A percentile compares a stretch with the other conserved stretches of the same genome.
These are phyloP conservation scores for Umbilicus rupestris DNA, from an alignment of 164 flowering plant genomes.

Conservation along the genomic window DNA sequence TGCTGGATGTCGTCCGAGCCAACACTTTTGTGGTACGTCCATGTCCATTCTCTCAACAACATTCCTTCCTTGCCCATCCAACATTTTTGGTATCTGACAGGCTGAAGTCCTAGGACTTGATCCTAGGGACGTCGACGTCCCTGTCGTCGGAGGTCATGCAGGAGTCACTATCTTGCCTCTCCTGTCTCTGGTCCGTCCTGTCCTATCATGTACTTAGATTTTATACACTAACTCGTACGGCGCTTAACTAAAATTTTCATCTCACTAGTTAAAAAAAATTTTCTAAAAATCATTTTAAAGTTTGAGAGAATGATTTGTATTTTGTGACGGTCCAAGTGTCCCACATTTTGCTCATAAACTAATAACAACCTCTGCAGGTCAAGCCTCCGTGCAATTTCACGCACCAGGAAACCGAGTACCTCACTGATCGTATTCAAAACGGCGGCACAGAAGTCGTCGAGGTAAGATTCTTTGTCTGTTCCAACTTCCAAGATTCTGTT, in stretches of 20 bases:
- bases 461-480: constrained; percentile 28
- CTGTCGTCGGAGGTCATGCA: constrained; percentile 56
- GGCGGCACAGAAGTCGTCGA: constrained; percentile 57
- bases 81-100: constrained; percentile 19
- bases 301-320: no score
- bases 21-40: constrained; percentile 73
- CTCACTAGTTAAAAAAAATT: neutral
- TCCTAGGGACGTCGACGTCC: constrained; percentile 42
- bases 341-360: neutral
- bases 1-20: constrained; percentile 77
- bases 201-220: neutral
- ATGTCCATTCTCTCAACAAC: no score
- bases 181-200: constrained; percentile 35
- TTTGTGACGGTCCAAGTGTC: no score
- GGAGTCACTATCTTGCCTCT: constrained; percentile 53
- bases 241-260: neutral
- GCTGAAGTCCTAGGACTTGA: constrained; percentile 53
- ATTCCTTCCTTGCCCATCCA: no score
- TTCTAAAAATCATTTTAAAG: neutral
- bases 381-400: constrained; percentile 40
- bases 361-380: constrained; percentile 20
- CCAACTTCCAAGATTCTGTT: neutral
- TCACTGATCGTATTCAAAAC: constrained; percentile 41
- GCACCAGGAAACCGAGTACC: constrained; percentile 26
- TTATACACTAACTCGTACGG: neutral